Conservation (phyloP, 257 asterid species). For the Paraleonurus japonicus region DNA sequence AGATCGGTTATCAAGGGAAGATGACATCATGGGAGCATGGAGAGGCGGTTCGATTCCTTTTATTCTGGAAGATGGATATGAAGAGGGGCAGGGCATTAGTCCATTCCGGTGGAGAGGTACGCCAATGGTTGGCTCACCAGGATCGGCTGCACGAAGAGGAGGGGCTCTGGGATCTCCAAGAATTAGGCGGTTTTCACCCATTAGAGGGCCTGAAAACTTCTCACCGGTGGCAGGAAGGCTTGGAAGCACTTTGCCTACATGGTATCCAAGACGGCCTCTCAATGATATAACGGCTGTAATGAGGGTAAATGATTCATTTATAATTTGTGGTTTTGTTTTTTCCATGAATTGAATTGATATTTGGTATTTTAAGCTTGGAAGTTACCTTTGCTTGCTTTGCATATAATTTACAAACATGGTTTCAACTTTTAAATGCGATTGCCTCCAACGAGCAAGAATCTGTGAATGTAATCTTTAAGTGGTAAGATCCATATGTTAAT, state of each 20-base stretch:
- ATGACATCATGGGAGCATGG: conserved; percentile 34
- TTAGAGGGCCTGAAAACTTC: conserved; percentile 39
- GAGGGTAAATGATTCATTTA: conserved; percentile 24
- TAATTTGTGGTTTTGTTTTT: not conserved
- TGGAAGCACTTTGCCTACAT: conserved; percentile 33
- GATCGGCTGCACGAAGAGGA: conserved; percentile 28
- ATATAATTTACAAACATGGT: not conserved
- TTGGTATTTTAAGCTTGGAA: no score
- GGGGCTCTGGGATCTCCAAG: conserved; percentile 38
- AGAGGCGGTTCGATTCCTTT: conserved; percentile 24
- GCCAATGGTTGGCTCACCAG: conserved; percentile 39
- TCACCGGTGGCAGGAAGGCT: conserved; percentile 44
- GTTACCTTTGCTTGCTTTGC: not conserved
- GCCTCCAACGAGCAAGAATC: not conserved
- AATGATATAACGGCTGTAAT: conserved; percentile 35
- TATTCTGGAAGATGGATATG: conserved; percentile 41
- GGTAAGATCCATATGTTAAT: no score
- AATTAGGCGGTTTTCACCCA: conserved; percentile 28
- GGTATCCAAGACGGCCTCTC: conserved; percentile 48
- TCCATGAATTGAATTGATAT: no score
- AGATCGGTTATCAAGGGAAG: conserved; percentile 55
- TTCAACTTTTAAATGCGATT: not conserved
- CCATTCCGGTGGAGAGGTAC: conserved; percentile 54
- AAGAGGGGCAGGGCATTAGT: conserved; percentile 30
- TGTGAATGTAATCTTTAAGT: not conserved